These are phyloP conservation scores for Pseudoperonospora humuli DNA, from an alignment of 352 stramenopile species.

Conservation along the genomic window DNA sequence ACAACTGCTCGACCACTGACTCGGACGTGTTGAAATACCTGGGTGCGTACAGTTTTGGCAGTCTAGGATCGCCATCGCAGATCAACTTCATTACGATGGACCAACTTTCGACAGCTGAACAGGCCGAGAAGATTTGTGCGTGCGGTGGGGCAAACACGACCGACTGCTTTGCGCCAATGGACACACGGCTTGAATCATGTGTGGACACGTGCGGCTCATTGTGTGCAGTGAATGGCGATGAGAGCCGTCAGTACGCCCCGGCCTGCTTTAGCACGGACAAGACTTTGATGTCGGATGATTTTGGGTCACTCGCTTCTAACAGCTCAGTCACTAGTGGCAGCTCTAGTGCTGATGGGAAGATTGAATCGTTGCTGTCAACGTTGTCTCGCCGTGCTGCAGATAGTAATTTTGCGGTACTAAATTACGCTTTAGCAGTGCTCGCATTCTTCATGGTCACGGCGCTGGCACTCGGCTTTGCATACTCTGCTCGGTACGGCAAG, in stretches of 20 bases:
- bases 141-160: constrained; percentile 27
- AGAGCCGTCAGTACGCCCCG: constrained; percentile 29
- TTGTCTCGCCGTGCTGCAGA: constrained; percentile 33
- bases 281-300: constrained; percentile 6
- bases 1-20: constrained; percentile 52
- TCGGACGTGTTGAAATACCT: constrained; percentile 50
- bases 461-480: constrained; percentile 41
- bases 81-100: constrained; percentile 69
- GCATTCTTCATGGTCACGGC: constrained; percentile 30
- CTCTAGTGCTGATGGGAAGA: constrained; percentile 17
- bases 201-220: constrained; percentile 52
- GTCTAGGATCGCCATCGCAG: constrained; percentile 53
- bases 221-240: constrained; percentile 32
- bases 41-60: constrained; percentile 57
- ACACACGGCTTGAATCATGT: constrained; percentile 40
- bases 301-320: constrained; percentile 2
- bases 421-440: constrained; percentile 47
- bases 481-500: constrained; percentile 29
- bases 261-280: constrained; percentile 30
- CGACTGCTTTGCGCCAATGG: constrained; percentile 44
- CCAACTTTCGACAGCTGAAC: constrained; percentile 24
- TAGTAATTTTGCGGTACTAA: constrained; percentile 38
- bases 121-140: constrained; percentile 43
- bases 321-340: constrained; percentile 3
- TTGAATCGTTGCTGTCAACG: constrained; percentile 30